These are phyloP conservation scores for Beauveria sp. DNA, from an alignment of 2,329 filamentous ascomycete species.

Conservation along the genomic window DNA sequence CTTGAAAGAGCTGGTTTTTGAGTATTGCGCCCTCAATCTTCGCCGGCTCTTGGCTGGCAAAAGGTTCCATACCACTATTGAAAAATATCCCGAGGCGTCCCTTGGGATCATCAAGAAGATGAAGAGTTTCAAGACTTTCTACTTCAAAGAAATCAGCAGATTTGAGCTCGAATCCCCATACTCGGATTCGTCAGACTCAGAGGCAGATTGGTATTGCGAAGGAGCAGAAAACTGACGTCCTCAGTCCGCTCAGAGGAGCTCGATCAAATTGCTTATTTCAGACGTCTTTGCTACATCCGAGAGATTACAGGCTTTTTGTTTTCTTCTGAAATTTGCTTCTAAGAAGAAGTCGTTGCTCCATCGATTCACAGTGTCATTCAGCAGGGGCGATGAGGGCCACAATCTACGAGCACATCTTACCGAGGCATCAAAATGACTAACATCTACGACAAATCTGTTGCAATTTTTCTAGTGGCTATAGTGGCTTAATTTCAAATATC, in stretches of 20 bases:
- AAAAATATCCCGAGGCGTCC: background rate
- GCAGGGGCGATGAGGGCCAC: background rate
- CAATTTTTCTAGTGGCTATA: too few relatives aligned
- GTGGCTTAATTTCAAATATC: too few relatives aligned
- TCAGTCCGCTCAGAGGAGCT: too few relatives aligned
- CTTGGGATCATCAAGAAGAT: background rate
- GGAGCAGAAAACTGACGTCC: background rate
- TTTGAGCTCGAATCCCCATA: too few relatives aligned
- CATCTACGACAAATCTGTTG: too few relatives aligned
- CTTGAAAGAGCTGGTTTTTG: background rate
- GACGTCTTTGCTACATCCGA: background rate
- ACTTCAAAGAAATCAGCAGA: too few relatives aligned
- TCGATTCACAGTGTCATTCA: background rate
- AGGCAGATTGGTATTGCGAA: too few relatives aligned
- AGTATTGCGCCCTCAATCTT: background rate
- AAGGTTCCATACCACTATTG: background rate
- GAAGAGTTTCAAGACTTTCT: background rate
- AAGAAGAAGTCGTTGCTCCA: background rate
- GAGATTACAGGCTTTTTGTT: too few relatives aligned
- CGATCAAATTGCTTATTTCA: too few relatives aligned
- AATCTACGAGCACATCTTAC: background rate
- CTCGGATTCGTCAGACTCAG: background rate
- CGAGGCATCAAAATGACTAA: too few relatives aligned
- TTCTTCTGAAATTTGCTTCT: background rate
- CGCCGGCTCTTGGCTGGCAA: accelerated